Base-by-base conservation (phyloP, 306 rosid genomes). In the Gastrolobium villosum region DNA sequence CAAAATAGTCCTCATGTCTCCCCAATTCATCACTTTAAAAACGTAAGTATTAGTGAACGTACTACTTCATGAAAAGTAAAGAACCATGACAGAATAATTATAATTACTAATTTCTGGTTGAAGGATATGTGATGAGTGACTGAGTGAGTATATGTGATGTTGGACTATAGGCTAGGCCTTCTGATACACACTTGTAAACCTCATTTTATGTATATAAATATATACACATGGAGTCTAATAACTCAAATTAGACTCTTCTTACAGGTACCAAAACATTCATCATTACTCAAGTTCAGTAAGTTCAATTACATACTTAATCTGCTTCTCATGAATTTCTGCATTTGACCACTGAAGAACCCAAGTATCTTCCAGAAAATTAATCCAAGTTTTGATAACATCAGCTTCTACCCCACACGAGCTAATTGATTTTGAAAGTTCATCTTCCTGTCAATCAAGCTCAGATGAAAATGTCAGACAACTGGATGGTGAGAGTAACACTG, bases 341-440 rank as follows among this genome's bases (percentile, higher is more conserved):
- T 87, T 77, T 41, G 94, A 93, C 85, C 79, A 73, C 76, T 87
- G 94, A 66, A 95, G 88, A 79, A 82, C 84, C 99, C 99, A 95
- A 36, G 98, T 93, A 84, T 95, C 99, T 85, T 95, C 98, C 84
- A 95, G 90, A 90, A 95, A 95, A 76, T 91, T 95, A 66, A 90
- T 81, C 99, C 99, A 95, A 59, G 95, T 93, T 70, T 74, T 86
- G 76, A 95, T 70, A 81, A 95, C 89, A 85, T 86, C 97, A 26
- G 96, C 93, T 87, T 95, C 99, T 5, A 76, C 87, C 83, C 43
- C 88, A 74, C 90, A 89, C 4, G 94, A 89, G 65, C 88, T 80
- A 72, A 93, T 83, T 71, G 98, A 91, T 83, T 88, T 91, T 35
- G 90, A 79, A 67, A 93, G 89, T 79, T 95, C 99, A 43, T 88